A percentile compares a stretch with the other conserved stretches of the same genome.
These are phyloP conservation scores for Pelagophyceae sp. DNA, from an alignment of 352 stramenopile species.

Conservation along the genomic window DNA sequence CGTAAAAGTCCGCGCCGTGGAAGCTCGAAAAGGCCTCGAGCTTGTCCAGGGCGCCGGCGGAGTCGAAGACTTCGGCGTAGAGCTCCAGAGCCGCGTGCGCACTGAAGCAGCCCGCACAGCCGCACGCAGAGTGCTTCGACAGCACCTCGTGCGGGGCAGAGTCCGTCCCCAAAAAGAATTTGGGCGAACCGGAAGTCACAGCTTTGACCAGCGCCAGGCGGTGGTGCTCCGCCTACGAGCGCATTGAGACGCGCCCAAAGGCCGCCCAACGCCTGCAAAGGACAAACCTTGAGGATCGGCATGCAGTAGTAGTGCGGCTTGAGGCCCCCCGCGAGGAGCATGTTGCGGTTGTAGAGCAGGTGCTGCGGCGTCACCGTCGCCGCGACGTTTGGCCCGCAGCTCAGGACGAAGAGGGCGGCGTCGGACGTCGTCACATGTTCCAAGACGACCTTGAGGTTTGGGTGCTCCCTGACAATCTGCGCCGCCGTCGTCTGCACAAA, in stretches of 20 bases:
- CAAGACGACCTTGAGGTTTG: slow-evolving; percentile 94
- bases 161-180: slow-evolving; percentile 98
- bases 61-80: slow-evolving; percentile 94
- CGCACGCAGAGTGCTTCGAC: slow-evolving; percentile 80
- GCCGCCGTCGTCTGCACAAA: slow-evolving; percentile 93
- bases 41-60: slow-evolving; percentile 74
- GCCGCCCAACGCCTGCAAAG: slow-evolving; percentile 67
- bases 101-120: slow-evolving; percentile 93
- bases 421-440: slow-evolving; percentile 97
- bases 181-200: slow-evolving; percentile 74
- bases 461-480: slow-evolving; percentile 80
- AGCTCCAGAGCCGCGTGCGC: slow-evolving; percentile 88
- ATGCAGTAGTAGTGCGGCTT: slow-evolving; percentile 99
- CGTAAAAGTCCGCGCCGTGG: slow-evolving; percentile 92
- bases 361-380: slow-evolving; percentile 98
- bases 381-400: slow-evolving; percentile 72
- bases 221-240: slow-evolving; percentile 38
- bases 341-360: slow-evolving; percentile 97
- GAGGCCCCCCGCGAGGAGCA: slow-evolving; percentile 70
- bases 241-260: slow-evolving; percentile 30
- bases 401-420: slow-evolving; percentile 83
- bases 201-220: slow-evolving; percentile 70
- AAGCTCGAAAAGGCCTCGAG: slow-evolving; percentile 86
- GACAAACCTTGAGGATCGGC: slow-evolving; percentile 98
- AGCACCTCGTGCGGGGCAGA: slow-evolving; percentile 83